These are phyloP conservation scores for Verticillium klebahnii DNA, from an alignment of 2,329 filamentous ascomycete genomes.

Conservation along the genomic window DNA sequence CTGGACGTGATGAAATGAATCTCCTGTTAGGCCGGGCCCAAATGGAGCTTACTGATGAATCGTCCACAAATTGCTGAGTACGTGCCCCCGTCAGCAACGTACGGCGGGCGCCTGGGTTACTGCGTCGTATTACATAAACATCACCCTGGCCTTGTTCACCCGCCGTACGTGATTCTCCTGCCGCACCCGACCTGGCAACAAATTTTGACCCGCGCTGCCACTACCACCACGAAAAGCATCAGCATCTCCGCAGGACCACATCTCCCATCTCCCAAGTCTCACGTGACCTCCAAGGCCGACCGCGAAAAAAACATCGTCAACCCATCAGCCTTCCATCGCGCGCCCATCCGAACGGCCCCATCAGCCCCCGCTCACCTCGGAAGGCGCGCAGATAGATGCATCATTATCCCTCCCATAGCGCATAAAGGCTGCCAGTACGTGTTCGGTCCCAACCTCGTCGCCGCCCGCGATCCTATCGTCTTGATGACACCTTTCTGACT, in stretches of 20 bases:
- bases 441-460: constrained; percentile 1
- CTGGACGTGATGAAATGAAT: no score
- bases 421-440: constrained; percentile 15
- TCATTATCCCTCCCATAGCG: constrained; percentile 7
- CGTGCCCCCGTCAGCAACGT: no score
- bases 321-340: not conserved
- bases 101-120: no score
- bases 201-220: not conserved
- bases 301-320: not conserved
- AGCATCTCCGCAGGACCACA: not conserved
- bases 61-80: no score
- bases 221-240: not conserved
- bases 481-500: constrained; percentile 2
- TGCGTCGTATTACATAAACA: no score
- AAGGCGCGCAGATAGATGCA: constrained; percentile 12
- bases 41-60: no score
- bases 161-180: no score
- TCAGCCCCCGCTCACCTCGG: constrained; percentile 3
- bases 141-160: no score
- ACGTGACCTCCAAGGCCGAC: not conserved
- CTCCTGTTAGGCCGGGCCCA: no score
- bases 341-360: not conserved
- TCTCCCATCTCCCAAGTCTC: not conserved
- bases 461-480: not conserved
- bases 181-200: no score